A percentile compares a stretch with the other conserved stretches of the same genome.
phyloP scores from a whole-genome alignment of 164 flowering plant species.

The Magnolia officinalis region DNA sequence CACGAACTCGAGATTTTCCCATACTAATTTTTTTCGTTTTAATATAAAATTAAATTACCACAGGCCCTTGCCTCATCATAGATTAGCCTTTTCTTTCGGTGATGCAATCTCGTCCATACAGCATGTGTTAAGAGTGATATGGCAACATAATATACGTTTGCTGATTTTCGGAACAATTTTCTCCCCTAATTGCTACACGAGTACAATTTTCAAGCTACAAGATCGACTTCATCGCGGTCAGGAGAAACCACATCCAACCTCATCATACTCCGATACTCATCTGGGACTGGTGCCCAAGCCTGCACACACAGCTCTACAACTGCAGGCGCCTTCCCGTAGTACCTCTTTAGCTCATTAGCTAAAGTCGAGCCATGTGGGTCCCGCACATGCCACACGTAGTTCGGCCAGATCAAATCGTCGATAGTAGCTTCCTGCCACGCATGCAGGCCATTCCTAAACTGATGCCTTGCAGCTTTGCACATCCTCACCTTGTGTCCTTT shows the following conservation, averaged over 20 bases:
- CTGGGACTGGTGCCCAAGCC: slow-evolving; percentile 75
- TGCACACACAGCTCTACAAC: slow-evolving; percentile 73
- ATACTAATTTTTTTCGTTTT: too few relatives aligned
- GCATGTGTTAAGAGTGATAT: too few relatives aligned
- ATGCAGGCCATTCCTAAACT: slow-evolving; percentile 65
- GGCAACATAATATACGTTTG: too few relatives aligned
- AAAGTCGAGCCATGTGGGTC: slow-evolving; percentile 41
- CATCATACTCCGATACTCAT: slow-evolving; percentile 66
- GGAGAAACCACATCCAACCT: slow-evolving; percentile 75
- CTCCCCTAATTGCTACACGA: too few relatives aligned
- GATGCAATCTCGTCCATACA: too few relatives aligned
- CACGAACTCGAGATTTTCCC: too few relatives aligned
- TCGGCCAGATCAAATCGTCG: slow-evolving; percentile 65
- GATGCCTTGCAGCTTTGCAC: slow-evolving; percentile 85
- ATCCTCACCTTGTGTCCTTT: slow-evolving; percentile 84
- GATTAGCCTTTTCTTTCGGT: too few relatives aligned
- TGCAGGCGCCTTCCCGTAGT: slow-evolving; percentile 80
- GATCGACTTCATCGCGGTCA: slow-evolving; percentile 66
- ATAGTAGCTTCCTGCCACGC: slow-evolving; percentile 75
- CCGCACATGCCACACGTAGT: slow-evolving; percentile 75
- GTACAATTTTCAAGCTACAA: slow-evolving; percentile 46
- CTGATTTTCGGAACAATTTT: too few relatives aligned
- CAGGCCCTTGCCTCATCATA: too few relatives aligned
- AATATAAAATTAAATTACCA: too few relatives aligned
- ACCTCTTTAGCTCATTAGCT: slow-evolving; percentile 64